Evolutionary conservation across 495 filamentous ascomycete species (phyloP), one percentile per base, ranked within the genome.

Genomic region (Penicillium riverlandense): DNA sequence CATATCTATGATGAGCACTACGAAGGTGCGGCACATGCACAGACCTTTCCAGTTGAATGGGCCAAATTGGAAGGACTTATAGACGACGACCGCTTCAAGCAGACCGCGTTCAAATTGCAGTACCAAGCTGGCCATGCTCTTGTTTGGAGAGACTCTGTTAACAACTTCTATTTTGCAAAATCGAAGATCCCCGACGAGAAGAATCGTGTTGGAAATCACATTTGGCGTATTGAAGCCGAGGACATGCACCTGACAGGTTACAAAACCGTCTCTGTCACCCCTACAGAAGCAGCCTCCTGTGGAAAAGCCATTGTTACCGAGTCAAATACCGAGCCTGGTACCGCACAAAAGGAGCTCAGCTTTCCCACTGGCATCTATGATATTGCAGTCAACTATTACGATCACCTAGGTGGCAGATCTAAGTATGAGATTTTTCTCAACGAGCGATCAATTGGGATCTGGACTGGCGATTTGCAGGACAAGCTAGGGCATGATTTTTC

Each of bases 1-100:
- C 78, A 86, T 57, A 83, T 86, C 53, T 86, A 84, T 54, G 76
- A 86, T 52, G 76, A 78, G 22, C 72, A 86, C 57, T 84, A 86
- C 58, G 62, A 52, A n/a, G 81, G 82, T 27, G 71, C 74, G 14
- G 69, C 62, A 15, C 74, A 68, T 4, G 82, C 73, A 1, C 77
- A 81, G 44, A 71, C 67, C 0, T 84, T 84, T 53, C 52, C 66
- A 0, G 27, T 52, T 4, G 54, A 58, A 35, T 84, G 80, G 80
- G 51, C 70, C 35, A 53, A 65, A 5, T 62, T 84, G 1, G 45
- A 68, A 14, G 74, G 72, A 7, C 62, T 70, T 13, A 66, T 85
- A 37, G 80, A 85, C 56, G 35, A 54, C 14, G 66, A 79, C 55
- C 70, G 82, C 13, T 84, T 67, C 64, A 59, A 79, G 1, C 59